phyloP scores from a whole-genome alignment of 805 yeast species.

The Wickerhamiella sorbophila region DNA sequence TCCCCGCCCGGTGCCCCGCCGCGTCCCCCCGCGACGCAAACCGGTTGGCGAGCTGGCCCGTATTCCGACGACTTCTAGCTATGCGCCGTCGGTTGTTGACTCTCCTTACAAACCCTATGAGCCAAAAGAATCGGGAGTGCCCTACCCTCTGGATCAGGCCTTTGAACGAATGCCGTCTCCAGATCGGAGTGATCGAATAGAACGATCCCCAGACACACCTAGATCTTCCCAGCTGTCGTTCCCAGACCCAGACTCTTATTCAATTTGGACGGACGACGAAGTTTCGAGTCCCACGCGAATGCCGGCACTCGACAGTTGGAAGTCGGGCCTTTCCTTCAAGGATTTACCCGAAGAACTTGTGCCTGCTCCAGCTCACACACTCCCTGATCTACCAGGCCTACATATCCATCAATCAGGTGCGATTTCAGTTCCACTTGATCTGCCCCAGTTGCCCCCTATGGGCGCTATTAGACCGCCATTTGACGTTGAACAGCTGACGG shows the following conservation, averaged over 20 bases:
- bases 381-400: conserved; percentile 8
- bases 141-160: no score
- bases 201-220: background rate
- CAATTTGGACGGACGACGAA: background rate
- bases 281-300: background rate
- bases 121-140: no score
- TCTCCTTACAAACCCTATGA: no score
- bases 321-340: background rate
- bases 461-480: conserved; percentile 12
- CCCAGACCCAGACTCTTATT: background rate
- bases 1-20: background rate
- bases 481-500: conserved; percentile 17
- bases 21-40: background rate
- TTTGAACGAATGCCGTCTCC: background rate
- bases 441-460: conserved; percentile 16
- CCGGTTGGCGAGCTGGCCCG: background rate
- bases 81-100: background rate
- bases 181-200: background rate
- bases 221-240: background rate
- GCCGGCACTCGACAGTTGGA: conserved; percentile 1
- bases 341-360: conserved; percentile 12
- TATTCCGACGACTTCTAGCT: background rate
- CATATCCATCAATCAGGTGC: conserved; percentile 3
- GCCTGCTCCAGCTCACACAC: conserved; percentile 13
- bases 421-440: conserved; percentile 10